Evolutionary conservation across 2,329 filamentous ascomycete genomes (phyloP), one percentile per base, ranked within the genome.

Genomic region (Chrysosphaeria jannelii): DNA sequence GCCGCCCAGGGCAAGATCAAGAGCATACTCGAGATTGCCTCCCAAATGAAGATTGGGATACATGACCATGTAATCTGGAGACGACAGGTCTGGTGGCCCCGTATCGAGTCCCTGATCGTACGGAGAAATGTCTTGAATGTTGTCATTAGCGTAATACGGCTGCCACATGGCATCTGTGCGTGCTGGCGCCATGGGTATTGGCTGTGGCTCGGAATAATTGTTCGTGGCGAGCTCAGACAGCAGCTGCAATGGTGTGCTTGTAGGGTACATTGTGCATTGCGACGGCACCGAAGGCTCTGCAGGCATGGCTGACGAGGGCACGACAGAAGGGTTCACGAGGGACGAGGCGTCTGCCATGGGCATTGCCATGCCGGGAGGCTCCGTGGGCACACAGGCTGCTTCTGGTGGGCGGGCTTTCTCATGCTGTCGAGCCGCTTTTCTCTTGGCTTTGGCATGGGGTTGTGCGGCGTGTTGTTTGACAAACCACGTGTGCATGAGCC

Each of bases 401-500:
- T 18, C 16, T n/a, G n/a, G n/a, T n/a, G n/a, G n/a, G n/a, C n/a
- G n/a, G n/a, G n/a, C n/a, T n/a, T n/a, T n/a, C n/a, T n/a, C n/a
- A n/a, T n/a, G n/a, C n/a, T n/a, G n/a, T n/a, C n/a, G n/a, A n/a
- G n/a, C n/a, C n/a, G n/a, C n/a, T n/a, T n/a, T n/a, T n/a, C n/a
- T n/a, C n/a, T n/a, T n/a, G n/a, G n/a, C n/a, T n/a, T n/a, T n/a
- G n/a, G n/a, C n/a, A n/a, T n/a, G n/a, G 7, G 7, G 7, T 18
- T 18, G 16, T 7, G 16, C 16, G 16, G n/a, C 16, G 8, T 27
- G 30, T 27, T 46, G 44, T 24, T 60, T 48, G 35, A 56, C 39
- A 37, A 70, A 72, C 68, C 69, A 75, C 13, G 52, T 57, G 20
- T 59, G 58, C 13, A 79, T 44, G 62, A 76, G 68, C 23, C 55